Conservation (phyloP, 2,329 filamentous ascomycete genomes). For the Xylaria sp. region DNA sequence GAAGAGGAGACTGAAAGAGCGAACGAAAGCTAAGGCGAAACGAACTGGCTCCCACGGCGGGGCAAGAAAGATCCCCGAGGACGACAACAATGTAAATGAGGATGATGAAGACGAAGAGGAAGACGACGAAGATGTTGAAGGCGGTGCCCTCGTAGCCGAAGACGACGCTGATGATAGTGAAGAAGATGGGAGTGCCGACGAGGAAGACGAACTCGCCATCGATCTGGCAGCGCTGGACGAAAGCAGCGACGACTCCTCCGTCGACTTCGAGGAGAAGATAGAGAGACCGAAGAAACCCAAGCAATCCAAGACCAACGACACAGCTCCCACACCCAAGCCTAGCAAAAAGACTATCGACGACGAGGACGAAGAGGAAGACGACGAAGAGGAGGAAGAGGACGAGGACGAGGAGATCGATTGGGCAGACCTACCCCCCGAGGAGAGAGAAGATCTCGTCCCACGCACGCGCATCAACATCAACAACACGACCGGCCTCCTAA, state of each 20-base stretch:
- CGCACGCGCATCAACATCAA: conserved; percentile 76
- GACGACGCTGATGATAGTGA: conserved; percentile 43
- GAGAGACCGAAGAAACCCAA: conserved; percentile 61
- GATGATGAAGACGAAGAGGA: conserved; percentile 23
- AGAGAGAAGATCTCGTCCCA: conserved; percentile 64
- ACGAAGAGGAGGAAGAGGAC: conserved; percentile 66
- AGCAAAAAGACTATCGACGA: conserved; percentile 47
- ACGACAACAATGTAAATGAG: conserved; percentile 36
- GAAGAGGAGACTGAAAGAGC: conserved; percentile 47
- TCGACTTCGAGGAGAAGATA: conserved; percentile 80
- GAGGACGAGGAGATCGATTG: conserved; percentile 88
- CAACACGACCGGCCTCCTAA: conserved; percentile 87
- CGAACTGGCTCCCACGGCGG: conserved; percentile 37
- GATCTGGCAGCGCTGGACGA: conserved; percentile 68
- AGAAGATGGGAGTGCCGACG: conserved; percentile 44
- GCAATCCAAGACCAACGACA: conserved; percentile 43
- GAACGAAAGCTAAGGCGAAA: conserved; percentile 40
- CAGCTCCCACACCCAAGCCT: conserved; percentile 53
- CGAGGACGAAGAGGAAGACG: conserved; percentile 55
- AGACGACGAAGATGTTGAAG: conserved; percentile 39
- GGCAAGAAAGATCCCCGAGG: conserved; percentile 34
- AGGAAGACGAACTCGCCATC: conserved; percentile 46
- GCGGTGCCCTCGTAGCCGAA: conserved; percentile 43
- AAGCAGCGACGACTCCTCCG: conserved; percentile 74
- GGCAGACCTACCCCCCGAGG: conserved; percentile 77